phyloP scores from a whole-genome alignment of 352 stramenopile genomes.

The Globisporangium cylindrosporum region DNA sequence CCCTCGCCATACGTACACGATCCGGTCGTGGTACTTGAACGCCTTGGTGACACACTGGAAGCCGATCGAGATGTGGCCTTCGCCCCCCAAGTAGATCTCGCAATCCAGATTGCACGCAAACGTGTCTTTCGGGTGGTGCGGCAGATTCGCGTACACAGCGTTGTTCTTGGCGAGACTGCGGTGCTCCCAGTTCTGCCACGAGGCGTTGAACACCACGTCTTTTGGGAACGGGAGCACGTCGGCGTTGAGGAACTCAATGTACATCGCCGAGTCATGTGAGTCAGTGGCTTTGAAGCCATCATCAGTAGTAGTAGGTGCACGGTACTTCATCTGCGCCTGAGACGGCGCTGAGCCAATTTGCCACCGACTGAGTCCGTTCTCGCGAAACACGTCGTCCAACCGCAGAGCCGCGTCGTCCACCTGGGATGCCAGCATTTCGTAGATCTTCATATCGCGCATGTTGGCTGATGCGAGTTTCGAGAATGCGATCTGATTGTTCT shows the following conservation, averaged over 20 bases:
- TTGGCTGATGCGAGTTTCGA: background rate
- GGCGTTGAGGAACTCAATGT: slow-evolving; percentile 7
- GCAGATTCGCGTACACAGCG: slow-evolving; percentile 1
- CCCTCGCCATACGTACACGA: slow-evolving; percentile 4
- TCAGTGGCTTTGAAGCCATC: background rate
- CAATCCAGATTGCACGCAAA: slow-evolving; percentile 3
- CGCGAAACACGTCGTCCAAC: slow-evolving; percentile 3
- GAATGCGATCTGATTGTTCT: slow-evolving; percentile 1
- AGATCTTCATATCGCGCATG: background rate
- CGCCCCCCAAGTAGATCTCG: background rate
- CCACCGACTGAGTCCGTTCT: background rate
- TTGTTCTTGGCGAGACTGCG: slow-evolving; percentile 6
- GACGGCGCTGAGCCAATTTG: background rate
- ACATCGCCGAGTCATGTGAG: background rate
- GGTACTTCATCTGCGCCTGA: background rate
- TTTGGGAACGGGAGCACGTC: background rate
- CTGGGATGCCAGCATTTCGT: slow-evolving; percentile 1
- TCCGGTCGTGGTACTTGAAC: background rate
- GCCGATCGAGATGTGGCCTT: background rate
- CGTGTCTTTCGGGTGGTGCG: background rate
- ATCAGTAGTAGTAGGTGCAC: too few species aligned
- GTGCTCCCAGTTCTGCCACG: slow-evolving; percentile 6
- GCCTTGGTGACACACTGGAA: slow-evolving; percentile 2
- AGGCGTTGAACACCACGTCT: slow-evolving; percentile 1
- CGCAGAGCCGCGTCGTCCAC: background rate